A percentile compares a stretch with the other conserved stretches of the same genome.
phyloP scores from a whole-genome alignment of 1,139 yeast species.

The Protomyces lactucae-debilis region DNA sequence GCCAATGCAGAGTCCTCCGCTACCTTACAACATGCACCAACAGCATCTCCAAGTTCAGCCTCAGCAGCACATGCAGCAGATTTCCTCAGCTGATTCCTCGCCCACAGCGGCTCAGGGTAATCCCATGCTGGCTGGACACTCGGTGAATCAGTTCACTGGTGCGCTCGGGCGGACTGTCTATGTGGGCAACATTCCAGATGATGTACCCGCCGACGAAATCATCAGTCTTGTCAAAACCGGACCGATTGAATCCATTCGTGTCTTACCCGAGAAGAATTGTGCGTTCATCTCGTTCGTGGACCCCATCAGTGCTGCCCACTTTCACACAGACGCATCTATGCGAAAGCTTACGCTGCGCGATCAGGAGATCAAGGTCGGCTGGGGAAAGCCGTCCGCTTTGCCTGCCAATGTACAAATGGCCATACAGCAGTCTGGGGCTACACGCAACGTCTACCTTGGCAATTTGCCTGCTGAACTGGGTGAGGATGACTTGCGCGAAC shows the following conservation, averaged over 20 bases:
- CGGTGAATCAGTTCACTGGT: conserved; percentile 16
- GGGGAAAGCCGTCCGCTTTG: conserved; percentile 19
- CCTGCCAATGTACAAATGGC: conserved; percentile 65
- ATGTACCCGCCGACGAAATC: conserved; percentile 35
- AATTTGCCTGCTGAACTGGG: conserved; percentile 56
- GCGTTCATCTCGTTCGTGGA: conserved; percentile 48
- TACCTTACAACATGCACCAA: neutral
- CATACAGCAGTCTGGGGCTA: conserved; percentile 80
- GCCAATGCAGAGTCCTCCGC: conserved; percentile 13
- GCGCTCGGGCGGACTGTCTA: conserved; percentile 65
- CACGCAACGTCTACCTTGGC: conserved; percentile 84
- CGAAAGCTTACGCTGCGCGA: conserved; percentile 46
- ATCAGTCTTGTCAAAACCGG: conserved; percentile 50
- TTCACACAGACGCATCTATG: conserved; percentile 53
- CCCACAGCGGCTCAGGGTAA: neutral
- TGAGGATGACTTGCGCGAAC: conserved; percentile 59
- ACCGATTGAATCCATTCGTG: conserved; percentile 65
- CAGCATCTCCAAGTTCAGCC: neutral
- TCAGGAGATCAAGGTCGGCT: conserved; percentile 45
- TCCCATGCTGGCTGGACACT: neutral
- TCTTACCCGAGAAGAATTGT: conserved; percentile 49
- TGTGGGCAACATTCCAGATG: conserved; percentile 82
- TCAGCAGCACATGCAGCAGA: neutral
- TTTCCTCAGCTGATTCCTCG: neutral
- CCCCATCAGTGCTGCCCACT: conserved; percentile 44